Base-by-base conservation (phyloP, 257 asterid species). In the Haberlea rhodopensis region DNA sequence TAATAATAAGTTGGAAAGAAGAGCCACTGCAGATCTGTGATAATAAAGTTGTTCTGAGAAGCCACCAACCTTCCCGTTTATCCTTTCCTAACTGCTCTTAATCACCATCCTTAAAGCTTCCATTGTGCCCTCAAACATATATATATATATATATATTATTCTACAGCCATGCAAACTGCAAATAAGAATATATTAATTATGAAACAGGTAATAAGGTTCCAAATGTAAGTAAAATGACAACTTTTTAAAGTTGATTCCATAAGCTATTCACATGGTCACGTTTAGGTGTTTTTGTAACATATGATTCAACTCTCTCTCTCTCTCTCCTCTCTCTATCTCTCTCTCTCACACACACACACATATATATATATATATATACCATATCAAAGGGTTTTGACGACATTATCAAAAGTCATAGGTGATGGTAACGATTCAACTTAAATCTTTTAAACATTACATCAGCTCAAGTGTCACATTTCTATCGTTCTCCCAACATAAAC, bases 161-260 rank as follows among this genome's bases (percentile, higher is more conserved):
- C 94, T 88, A 90, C 94, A 73, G 88, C 87, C 86, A 84, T 75
- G 60, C 95, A 90, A 79, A 83, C 95, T 87, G 90, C 57, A 56
- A 65, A 24, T 5, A 0, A 8, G 4, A 13, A 23, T 54, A 9
- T n/a, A 23, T 24, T 3, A 11, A 54, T 23, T 54, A 31, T n/a
- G n/a, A 53, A 53, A 31, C 49, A 45, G n/a, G 46, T 45, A 62
- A 13, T 13, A 63, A 24, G 11, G 26, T 53, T 21, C 69, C 25
- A 71, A 40, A 55, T 56, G 69, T 46, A n/a, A n/a, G n/a, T n/a
- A 70, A 57, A 11, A 65, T 37, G 52, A 3, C 49, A 43, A n/a
- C 28, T 28, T 64, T 45, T 54, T 71, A 59, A 29, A 40, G 59
- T 77, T 51, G 67, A 67, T 78, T 62, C 79, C 63, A 23, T 32